Evolutionary conservation across 208 protist genomes (phyloP), one percentile per base, ranked within the genome.

Genomic region (Naegleria lovaniensis): DNA sequence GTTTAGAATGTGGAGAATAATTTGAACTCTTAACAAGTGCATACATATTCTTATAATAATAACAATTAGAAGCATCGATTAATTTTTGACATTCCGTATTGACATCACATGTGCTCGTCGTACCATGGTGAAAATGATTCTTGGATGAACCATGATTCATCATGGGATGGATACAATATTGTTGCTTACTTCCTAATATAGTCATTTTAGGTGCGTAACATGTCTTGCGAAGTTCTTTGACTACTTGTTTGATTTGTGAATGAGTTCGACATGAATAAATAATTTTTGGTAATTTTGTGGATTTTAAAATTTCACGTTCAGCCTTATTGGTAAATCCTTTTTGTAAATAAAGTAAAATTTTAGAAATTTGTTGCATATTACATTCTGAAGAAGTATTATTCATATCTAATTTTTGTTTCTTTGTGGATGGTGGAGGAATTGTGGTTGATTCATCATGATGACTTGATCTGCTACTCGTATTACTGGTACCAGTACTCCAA

Each of bases 181-280:
- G 75, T 16, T 88, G 6, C 29, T 41, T 88, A 9, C 29, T 59
- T 16, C n/a, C 75, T 58, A 92, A 90, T 83, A 92, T 83, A 22
- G 7, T 9, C 79, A 92, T 92, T 36, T 55, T 16, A 11, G 91
- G 91, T 55, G 19, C 39, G 36, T 90, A 90, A 51, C 41, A 3
- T 58, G 91, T 92, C 40, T 88, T 83, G 38, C 83, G 41, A 6
- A 92, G 40, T 39, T 92, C 91, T 85, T 38, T 55, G 5, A 89
- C 59, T 6, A 92, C 33, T 16, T 92, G 91, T 48, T 90, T 92
- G 36, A 92, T 48, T 85, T 92, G 91, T 15, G 55, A 58, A 40
- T 92, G 91, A 33, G 91, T 92, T 39, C 88, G 0, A 22, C 85
- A 76, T 0, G 3, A 52, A 89, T 39, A 51, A 90, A 41, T 90